Percentiles rank a stretch among this genome's conserved stretches.
phyloP scores from a whole-genome alignment of 768 basidiomycete genomes.

The Leccinum fibrillosum region DNA sequence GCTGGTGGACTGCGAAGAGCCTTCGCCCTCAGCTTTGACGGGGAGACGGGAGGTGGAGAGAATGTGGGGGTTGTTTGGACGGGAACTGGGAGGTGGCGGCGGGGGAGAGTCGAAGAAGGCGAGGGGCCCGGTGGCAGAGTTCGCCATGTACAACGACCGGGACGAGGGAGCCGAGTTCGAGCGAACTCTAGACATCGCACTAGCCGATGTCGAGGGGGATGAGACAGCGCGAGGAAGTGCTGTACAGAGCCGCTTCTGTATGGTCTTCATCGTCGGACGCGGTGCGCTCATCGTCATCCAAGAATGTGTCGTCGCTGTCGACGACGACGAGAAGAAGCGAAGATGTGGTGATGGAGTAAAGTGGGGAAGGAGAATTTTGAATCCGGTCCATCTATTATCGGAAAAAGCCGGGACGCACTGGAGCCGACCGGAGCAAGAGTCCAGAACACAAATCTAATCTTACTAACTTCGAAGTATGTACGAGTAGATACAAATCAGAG shows the following conservation, averaged over 20 bases:
- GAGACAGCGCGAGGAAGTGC: conserved; percentile 37
- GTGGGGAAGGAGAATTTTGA: neutral
- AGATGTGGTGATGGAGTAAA: neutral
- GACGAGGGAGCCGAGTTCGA: conserved; percentile 41
- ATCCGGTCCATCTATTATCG: conserved; percentile 4
- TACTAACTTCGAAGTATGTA: neutral
- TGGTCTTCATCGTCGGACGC: conserved; percentile 44
- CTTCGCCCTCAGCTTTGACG: conserved; percentile 45
- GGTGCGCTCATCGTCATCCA: conserved; percentile 33
- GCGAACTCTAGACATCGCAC: conserved; percentile 37
- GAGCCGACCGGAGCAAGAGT: neutral
- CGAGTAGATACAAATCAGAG: conserved; percentile 18
- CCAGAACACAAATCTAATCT: neutral
- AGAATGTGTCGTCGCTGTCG: conserved; percentile 12
- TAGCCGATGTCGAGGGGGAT: conserved; percentile 28
- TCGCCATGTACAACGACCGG: conserved; percentile 42
- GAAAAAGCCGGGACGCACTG: conserved; percentile 17
- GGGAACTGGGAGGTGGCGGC: conserved; percentile 38
- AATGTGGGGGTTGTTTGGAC: conserved; percentile 38
- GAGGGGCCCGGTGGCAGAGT: conserved; percentile 28
- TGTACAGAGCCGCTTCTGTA: conserved; percentile 50
- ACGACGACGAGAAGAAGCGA: conserved; percentile 3
- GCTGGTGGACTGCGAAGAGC: conserved; percentile 33
- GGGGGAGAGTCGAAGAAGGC: conserved; percentile 41
- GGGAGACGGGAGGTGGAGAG: conserved; percentile 43